Base-by-base conservation (phyloP, 208 protist species). In the Lotmaria passim region DNA sequence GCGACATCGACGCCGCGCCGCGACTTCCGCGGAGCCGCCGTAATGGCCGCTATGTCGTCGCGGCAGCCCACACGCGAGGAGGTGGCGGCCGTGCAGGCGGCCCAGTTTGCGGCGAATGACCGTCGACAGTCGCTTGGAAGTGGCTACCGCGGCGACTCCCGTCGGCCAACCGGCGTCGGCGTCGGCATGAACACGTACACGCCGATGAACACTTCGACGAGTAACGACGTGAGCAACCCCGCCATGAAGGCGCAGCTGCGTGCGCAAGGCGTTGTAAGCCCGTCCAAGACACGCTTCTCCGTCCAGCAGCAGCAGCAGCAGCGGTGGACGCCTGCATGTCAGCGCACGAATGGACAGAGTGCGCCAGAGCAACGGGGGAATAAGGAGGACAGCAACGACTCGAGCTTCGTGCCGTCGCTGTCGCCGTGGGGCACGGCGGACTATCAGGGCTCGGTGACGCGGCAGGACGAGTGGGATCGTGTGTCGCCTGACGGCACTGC, bases 391-490 rank as follows among this genome's bases (percentile, higher is more conserved):
- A 1, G 21, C 15, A 0, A 39, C 10, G 33, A 41, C 23, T 14
- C 21, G 7, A 34, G 55, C 17, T 21, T 10, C 7, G 56, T 21
- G 23, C 34, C 56, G 24, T 61, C 56, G 34, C 28, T 61, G 24
- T 61, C 56, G 21, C 56, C 56, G 38, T 61, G 56, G 56, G 56
- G 56, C 38, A 61, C 56, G 5, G 56, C 38, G 3, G 56, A 61
- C 39, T 61, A 61, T 24, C 38, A 61, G 24, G 56, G 56, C 38
- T 61, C 56, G 8, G 38, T 39, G 11, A 34, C 34, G 4, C 56
- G 56, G 2, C 14, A 23, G 5, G 56, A 48, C 6, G 24, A 48
- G n/a, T 7, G 38, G 11, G 28, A 38, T 2, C 5, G 58, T 14
- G 24, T 26, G 58, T 62, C 21, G 1, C 33, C 36, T 14, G 41